Percentiles rank a stretch among this genome's conserved stretches.
Evolutionary conservation across 1,284 basidiomycete genomes (phyloP).

Genomic region (Rhodotorula sp.): DNA sequence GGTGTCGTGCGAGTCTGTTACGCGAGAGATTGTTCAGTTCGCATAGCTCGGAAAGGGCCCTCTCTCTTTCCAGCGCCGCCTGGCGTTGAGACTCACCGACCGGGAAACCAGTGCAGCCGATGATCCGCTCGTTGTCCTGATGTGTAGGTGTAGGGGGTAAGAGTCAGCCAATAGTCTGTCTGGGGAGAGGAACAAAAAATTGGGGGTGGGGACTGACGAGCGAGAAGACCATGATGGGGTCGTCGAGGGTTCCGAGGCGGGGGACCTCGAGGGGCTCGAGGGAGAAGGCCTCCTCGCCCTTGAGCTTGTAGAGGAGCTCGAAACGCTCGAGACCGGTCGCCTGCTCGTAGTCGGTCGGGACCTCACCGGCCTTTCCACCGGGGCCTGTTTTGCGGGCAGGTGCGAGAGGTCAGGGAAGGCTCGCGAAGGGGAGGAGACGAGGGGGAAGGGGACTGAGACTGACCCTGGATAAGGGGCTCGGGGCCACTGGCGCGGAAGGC

Average conservation of each 20-base stretch:
- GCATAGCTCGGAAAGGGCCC: neutral
- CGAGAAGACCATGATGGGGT: conserved; percentile 85
- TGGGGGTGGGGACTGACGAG: conserved; percentile 60
- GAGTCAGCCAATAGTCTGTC: neutral
- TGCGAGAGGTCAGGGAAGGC: too few relatives aligned
- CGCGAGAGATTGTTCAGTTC: neutral
- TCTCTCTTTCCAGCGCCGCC: neutral
- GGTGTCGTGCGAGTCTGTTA: conserved; percentile 19
- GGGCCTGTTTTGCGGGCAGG: conserved; percentile 55
- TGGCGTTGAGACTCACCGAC: conserved; percentile 57
- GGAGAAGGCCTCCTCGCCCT: conserved; percentile 90
- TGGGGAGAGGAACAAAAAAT: neutral
- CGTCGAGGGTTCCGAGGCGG: conserved; percentile 79
- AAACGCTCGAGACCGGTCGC: conserved; percentile 92
- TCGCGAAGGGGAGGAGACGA: neutral
- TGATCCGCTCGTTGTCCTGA: conserved; percentile 72
- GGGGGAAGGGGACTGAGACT: neutral
- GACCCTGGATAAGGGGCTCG: conserved; percentile 37
- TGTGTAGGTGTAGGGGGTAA: too few relatives aligned
- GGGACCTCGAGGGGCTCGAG: conserved; percentile 78
- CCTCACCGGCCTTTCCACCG: conserved; percentile 70
- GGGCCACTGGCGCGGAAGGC: conserved; percentile 21
- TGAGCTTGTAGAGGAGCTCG: conserved; percentile 81
- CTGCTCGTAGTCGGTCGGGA: conserved; percentile 82
- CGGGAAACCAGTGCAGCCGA: conserved; percentile 85